phyloP scores from a whole-genome alignment of 2,329 filamentous ascomycete genomes.

The Ustilaginoidea virens region DNA sequence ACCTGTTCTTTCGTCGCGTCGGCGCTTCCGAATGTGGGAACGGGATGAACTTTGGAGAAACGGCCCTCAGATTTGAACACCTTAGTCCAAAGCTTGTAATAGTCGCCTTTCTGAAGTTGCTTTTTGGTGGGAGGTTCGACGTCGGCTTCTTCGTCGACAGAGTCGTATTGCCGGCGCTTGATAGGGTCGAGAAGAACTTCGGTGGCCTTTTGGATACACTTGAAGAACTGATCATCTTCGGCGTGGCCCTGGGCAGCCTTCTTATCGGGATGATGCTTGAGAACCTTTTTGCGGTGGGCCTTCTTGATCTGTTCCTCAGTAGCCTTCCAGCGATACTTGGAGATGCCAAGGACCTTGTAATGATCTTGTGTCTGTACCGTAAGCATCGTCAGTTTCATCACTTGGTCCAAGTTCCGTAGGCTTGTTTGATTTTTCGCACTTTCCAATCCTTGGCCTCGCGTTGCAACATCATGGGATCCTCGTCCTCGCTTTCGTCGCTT shows the following conservation, averaged over 20 bases:
- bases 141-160: constrained; percentile 85
- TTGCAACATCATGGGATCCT: constrained; percentile 83
- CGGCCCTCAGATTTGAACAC: constrained; percentile 86
- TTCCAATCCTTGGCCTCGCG: constrained; percentile 99
- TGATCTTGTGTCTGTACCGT: constrained; percentile 68
- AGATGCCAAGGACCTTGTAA: constrained; percentile 88
- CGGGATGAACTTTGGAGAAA: constrained; percentile 83
- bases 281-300: constrained; percentile 98
- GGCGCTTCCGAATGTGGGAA: constrained; percentile 72
- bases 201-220: constrained; percentile 97
- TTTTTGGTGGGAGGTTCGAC: constrained; percentile 90
- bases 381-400: neutral
- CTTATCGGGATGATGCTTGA: constrained; percentile 98
- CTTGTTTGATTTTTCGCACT: too few species aligned
- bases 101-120: constrained; percentile 70
- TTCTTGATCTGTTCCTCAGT: constrained; percentile 98
- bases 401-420: too few species aligned
- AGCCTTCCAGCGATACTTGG: constrained; percentile 81
- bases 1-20: constrained; percentile 80
- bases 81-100: constrained; percentile 84
- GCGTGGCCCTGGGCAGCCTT: constrained; percentile 77
- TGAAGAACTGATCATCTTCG: constrained; percentile 98
- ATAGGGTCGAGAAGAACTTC: constrained; percentile 85
- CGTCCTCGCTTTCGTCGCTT: constrained; percentile 82
- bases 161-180: constrained; percentile 91